Evolutionary conservation across 495 filamentous ascomycete genomes (phyloP).

Genomic region (Hypoxylon fuscum): DNA sequence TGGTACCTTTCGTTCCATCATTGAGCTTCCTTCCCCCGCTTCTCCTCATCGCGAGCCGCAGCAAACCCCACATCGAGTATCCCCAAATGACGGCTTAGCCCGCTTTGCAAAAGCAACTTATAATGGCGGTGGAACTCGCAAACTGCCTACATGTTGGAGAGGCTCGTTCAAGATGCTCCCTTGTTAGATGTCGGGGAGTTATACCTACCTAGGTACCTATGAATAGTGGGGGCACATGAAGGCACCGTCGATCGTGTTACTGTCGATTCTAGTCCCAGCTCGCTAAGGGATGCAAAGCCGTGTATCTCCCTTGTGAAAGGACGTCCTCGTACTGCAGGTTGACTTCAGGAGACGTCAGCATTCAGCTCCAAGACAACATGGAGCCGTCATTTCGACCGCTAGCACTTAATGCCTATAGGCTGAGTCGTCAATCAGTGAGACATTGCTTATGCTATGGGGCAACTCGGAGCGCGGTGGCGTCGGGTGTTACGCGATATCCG

Average conservation of each 20-base stretch:
- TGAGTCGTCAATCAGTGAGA: not conserved
- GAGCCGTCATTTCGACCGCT: conserved; percentile 4
- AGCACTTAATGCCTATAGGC: not conserved
- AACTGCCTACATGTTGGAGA: not conserved
- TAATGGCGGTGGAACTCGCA: not conserved
- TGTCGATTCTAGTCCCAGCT: not conserved
- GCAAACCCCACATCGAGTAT: conserved; percentile 21
- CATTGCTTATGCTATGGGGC: not conserved
- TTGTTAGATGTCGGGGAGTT: not conserved
- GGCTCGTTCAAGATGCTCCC: not conserved
- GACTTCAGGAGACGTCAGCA: not conserved
- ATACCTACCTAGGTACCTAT: too few species aligned
- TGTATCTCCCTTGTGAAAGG: not conserved
- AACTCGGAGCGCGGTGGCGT: not conserved
- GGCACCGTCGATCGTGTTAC: not conserved
- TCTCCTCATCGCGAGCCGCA: conserved; percentile 23
- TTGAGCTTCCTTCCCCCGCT: conserved; percentile 29
- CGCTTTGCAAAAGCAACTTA: not conserved
- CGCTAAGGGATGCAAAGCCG: not conserved
- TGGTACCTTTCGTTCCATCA: too few species aligned
- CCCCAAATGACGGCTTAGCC: not conserved
- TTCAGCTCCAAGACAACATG: not conserved
- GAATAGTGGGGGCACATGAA: not conserved
- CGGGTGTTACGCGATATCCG: not conserved
- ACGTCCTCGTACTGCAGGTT: not conserved